Evolutionary conservation across 2,329 filamentous ascomycete species (phyloP), one percentile per base, ranked within the genome.

Genomic region (Cryoendolithus antarcticus): DNA sequence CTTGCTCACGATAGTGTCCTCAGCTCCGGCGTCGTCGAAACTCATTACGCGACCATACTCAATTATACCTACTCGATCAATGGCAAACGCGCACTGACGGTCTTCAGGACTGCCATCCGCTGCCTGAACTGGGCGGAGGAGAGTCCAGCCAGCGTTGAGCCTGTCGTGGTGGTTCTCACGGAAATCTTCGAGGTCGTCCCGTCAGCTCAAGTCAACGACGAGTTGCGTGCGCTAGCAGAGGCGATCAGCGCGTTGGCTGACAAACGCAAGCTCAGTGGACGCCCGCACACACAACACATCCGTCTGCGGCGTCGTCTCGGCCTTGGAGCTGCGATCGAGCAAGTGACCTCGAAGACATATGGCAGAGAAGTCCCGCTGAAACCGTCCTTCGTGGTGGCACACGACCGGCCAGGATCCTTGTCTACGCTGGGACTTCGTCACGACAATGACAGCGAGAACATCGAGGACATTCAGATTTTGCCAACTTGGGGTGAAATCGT

Each of bases 381-480:
- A 6, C 11, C 34, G 4, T 34, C 30, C 4, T 48, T 48, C 34
- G 28, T 41, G 10, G 11, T 50, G 4, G 5, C 28, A 7, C 35
- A 35, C 4, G 49, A 51, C 30, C 44, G 19, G 43, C 61, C 60
- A 29, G 59, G 60, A 24, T 43, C 45, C 29, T 45, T 62, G 3
- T 60, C 54, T 7, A 45, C 47, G 8, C 48, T 47, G 8, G 57
- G 59, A 8, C 41, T 50, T 37, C 57, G 67, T 5, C 70, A 74
- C 42, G 63, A 72, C 47, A 74, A 74, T 42, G 71, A 74, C 45
- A 54, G 65, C 35, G 55, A 48, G 1, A 55, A 66, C 34, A 71
- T 74, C 39, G 27, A 48, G 0, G 43, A 67, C 0, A 72, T 75
- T 40, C 55, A 55, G 34, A 67, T 74, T 30, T 46, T 74, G 31